These are phyloP conservation scores for Penicillium ucsense DNA, from an alignment of 495 filamentous ascomycete genomes.

Conservation along the genomic window DNA sequence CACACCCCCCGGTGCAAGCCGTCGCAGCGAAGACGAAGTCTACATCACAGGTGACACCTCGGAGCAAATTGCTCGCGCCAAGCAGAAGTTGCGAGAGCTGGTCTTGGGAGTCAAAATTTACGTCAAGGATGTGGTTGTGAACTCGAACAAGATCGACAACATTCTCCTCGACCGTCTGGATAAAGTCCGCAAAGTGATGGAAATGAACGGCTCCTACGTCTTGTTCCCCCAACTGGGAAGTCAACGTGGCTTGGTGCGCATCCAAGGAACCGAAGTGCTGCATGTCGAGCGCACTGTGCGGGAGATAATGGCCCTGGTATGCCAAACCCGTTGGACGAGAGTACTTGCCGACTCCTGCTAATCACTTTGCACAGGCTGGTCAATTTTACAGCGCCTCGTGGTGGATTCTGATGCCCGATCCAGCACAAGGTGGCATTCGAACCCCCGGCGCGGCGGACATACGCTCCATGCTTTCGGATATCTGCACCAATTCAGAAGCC, in stretches of 20 bases:
- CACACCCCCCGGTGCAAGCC: slow-evolving; percentile 64
- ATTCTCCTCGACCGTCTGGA: slow-evolving; percentile 85
- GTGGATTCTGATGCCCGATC: slow-evolving; percentile 78
- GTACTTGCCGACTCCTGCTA: neutral
- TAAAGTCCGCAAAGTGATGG: slow-evolving; percentile 95
- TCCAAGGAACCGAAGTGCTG: slow-evolving; percentile 85
- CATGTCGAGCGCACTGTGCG: slow-evolving; percentile 89
- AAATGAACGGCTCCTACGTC: slow-evolving; percentile 89
- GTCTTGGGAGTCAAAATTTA: slow-evolving; percentile 72
- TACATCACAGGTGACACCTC: slow-evolving; percentile 83
- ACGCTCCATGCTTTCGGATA: slow-evolving; percentile 83
- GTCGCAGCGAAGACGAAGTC: slow-evolving; percentile 77
- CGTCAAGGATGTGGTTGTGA: slow-evolving; percentile 81
- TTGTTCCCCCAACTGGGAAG: slow-evolving; percentile 79
- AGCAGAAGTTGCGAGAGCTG: slow-evolving; percentile 77
- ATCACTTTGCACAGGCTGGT: slow-evolving; percentile 49
- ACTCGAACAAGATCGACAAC: slow-evolving; percentile 83
- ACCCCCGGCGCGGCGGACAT: slow-evolving; percentile 69
- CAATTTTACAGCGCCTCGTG: slow-evolving; percentile 97
- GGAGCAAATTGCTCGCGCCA: slow-evolving; percentile 73
- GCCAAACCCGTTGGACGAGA: slow-evolving; percentile 9
- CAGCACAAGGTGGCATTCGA: slow-evolving; percentile 45
- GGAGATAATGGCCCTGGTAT: slow-evolving; percentile 87
- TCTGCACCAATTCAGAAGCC: slow-evolving; percentile 90
- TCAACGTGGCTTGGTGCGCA: slow-evolving; percentile 66